These are phyloP conservation scores for Pleodorina starrii DNA, from an alignment of 139 green algal species.

Conservation along the genomic window DNA sequence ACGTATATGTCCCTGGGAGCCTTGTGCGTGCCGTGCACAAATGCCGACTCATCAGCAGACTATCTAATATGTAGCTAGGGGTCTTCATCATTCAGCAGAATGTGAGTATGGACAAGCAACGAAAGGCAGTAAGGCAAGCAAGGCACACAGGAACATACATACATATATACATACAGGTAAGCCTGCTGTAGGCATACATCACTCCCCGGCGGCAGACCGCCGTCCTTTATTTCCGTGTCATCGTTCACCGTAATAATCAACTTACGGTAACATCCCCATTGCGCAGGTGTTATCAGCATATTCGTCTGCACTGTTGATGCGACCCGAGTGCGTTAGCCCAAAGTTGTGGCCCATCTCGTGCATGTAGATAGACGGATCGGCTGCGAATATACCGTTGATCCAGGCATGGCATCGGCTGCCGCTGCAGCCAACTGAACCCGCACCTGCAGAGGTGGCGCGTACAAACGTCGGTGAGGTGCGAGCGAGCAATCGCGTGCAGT, in stretches of 20 bases:
- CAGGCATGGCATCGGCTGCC: not conserved
- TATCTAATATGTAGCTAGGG: not conserved
- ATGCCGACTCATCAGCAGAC: not conserved
- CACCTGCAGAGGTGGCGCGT: too few species aligned
- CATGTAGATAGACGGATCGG: not conserved
- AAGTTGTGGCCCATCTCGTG: conserved; percentile 27
- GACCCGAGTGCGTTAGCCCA: not conserved
- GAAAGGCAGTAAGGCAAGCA: not conserved
- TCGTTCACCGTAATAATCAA: too few species aligned
- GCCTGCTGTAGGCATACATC: not conserved
- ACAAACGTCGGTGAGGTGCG: too few species aligned
- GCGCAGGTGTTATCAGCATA: not conserved
- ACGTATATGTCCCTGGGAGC: not conserved
- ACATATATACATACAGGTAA: not conserved
- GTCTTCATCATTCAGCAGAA: not conserved
- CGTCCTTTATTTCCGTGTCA: too few species aligned
- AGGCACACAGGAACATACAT: not conserved
- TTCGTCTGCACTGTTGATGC: not conserved
- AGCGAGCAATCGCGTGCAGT: too few species aligned
- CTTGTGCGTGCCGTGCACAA: not conserved
- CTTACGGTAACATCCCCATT: not conserved
- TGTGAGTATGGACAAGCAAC: not conserved
- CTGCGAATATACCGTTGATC: not conserved
- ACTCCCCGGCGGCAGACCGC: too few species aligned
- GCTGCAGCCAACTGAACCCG: not conserved